Conservation (phyloP, 2,329 filamentous ascomycete genomes). For the Fusarium sp. region DNA sequence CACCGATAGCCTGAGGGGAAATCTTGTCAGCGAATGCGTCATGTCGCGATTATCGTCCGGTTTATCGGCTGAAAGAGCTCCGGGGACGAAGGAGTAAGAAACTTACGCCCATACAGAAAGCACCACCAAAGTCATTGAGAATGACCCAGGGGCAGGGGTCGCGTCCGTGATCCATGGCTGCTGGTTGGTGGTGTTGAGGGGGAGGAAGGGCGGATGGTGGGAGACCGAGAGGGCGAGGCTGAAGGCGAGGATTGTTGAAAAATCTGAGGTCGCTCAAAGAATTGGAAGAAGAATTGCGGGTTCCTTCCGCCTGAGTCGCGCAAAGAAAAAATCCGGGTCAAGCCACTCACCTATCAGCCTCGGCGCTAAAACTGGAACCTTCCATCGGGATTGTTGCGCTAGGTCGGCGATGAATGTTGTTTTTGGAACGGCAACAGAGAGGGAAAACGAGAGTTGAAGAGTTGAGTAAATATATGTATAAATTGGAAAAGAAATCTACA, state of each 20-base stretch:
- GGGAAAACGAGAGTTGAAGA: not conserved
- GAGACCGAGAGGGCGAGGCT: conserved; percentile 21
- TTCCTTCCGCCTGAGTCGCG: conserved; percentile 24
- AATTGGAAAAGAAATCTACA: not conserved
- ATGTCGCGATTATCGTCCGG: conserved; percentile 10
- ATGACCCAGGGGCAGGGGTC: conserved; percentile 98
- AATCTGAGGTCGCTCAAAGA: conserved; percentile 32
- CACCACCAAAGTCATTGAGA: conserved; percentile 96
- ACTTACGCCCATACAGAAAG: conserved; percentile 94
- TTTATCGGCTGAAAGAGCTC: conserved; percentile 8
- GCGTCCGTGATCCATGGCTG: conserved; percentile 89
- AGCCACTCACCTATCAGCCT: conserved; percentile 17
- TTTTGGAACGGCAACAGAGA: not conserved
- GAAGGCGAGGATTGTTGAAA: conserved; percentile 34
- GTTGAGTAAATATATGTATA: not conserved
- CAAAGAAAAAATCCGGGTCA: conserved; percentile 9
- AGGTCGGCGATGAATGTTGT: not conserved
- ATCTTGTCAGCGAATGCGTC: conserved; percentile 31
- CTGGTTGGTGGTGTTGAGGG: conserved; percentile 14
- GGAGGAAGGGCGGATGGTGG: conserved; percentile 1
- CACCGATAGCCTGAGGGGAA: conserved; percentile 72
- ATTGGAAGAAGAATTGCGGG: conserved; percentile 32
- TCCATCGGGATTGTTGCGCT: conserved; percentile 7
- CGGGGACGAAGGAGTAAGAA: not conserved
- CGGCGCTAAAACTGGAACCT: conserved; percentile 22